Evolutionary conservation across 2,329 filamentous ascomycete species (phyloP).

Genomic region (Sporothrix curviconia): DNA sequence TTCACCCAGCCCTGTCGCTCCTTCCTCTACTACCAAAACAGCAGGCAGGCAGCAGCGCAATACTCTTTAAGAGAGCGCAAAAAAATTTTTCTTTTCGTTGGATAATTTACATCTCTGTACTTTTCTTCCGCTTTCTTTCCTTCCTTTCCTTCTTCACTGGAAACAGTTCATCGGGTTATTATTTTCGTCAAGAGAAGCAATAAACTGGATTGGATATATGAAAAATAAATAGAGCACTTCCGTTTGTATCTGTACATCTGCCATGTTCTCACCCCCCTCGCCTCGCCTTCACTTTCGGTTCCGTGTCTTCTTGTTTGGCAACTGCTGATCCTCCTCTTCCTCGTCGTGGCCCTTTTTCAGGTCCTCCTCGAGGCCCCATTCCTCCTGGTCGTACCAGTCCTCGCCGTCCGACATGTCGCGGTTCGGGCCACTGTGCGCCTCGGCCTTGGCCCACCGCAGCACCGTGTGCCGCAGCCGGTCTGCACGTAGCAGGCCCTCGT

Average conservation of each 20-base stretch:
- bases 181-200: no score
- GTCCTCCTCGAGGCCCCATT: constrained; percentile 68
- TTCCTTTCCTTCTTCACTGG: not conserved
- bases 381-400: constrained; percentile 80
- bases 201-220: constrained; percentile 7
- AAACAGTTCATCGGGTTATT: no score
- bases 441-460: constrained; percentile 69
- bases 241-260: not conserved
- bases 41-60: no score
- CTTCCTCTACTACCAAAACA: no score
- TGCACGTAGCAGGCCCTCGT: constrained; percentile 64
- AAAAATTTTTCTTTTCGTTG: not conserved
- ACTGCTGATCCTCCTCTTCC: constrained; percentile 66
- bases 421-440: constrained; percentile 60
- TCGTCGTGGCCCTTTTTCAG: constrained; percentile 76
- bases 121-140: not conserved
- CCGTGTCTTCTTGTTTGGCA: constrained; percentile 55
- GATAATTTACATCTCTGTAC: not conserved
- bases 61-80: no score
- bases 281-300: constrained; percentile 38
- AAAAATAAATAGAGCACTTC: not conserved
- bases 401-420: constrained; percentile 80
- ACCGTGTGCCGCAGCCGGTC: constrained; percentile 67
- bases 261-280: not conserved
- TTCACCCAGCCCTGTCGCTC: no score